Evolutionary conservation across 108 stramenopile genomes (phyloP), one percentile per base, ranked within the genome.

Genomic region (Schizochytrium sp.): DNA sequence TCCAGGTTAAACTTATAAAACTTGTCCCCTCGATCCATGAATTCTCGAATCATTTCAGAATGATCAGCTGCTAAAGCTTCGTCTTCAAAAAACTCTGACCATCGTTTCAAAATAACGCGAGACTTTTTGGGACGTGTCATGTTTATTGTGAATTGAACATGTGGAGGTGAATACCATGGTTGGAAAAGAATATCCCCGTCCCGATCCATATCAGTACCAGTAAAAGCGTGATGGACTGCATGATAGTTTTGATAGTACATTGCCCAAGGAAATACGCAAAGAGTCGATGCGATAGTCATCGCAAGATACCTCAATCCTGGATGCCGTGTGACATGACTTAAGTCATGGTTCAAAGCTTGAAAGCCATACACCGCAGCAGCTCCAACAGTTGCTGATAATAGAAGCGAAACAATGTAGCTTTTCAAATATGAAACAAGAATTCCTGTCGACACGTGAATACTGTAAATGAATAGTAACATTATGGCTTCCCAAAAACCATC

Each of bases 71-170:
- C n/a, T 55, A n/a, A 46, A 13, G 53, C 10, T n/a, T 83, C 76
- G 53, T 83, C 76, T n/a, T 83, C 50, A 42, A 83, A 83, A 28
- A 55, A 83, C 76, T 83, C 76, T 13, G 76, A 83, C 76, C 76
- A 83, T 10, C 76, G 76, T 53, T 55, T 49, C 8, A 83, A 3
- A 8, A 28, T 40, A 42, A 55, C 45, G 53, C 50, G 53, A n/a
- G 76, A 83, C 5, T 38, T 17, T 53, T 8, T 15, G 5, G 53
- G 53, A 5, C 2, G 47, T 38, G 76, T 49, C 10, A 17, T n/a
- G 50, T 55, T 49, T 10, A 83, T 5, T 5, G 55, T 12, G 3
- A 83, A 1, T 28, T 2, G n/a, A 53, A 83, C 10, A 5, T 38
- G 53, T 49, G 76, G 76, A 10, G 76, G 76, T 10, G 76, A 83